Percentiles rank a stretch among this genome's conserved stretches.
Evolutionary conservation across 306 rosid genomes (phyloP).

Genomic region (Cicer pinnatifidum): DNA sequence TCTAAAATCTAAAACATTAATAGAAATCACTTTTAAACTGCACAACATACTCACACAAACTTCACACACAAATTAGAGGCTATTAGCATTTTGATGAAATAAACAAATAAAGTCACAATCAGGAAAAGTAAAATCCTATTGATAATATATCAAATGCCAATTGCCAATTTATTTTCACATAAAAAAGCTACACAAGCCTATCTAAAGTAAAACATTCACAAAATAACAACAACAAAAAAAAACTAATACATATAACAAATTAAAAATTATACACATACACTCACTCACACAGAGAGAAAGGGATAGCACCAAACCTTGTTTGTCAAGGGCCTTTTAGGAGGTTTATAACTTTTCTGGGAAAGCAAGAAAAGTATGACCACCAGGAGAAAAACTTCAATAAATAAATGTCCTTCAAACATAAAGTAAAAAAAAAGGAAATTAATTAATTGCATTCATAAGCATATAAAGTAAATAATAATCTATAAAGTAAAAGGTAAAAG

Average conservation of each 20-base stretch:
- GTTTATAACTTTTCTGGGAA: slow-evolving; percentile 96
- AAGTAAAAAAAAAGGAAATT: background rate
- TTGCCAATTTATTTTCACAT: slow-evolving; percentile 12
- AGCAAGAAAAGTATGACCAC: slow-evolving; percentile 85
- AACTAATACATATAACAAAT: background rate
- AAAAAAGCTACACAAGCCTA: background rate
- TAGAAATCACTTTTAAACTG: background rate
- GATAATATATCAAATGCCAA: slow-evolving; percentile 14
- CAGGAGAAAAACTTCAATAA: slow-evolving; percentile 78
- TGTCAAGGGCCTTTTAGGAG: slow-evolving; percentile 90
- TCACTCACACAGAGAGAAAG: background rate
- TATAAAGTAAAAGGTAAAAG: background rate
- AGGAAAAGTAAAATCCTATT: background rate
- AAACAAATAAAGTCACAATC: slow-evolving; percentile 22
- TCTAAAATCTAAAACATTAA: slow-evolving; percentile 32
- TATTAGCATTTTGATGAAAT: slow-evolving; percentile 25
- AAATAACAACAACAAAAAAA: slow-evolving; percentile 11
- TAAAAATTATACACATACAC: background rate
- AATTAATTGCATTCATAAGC: slow-evolving; percentile 7
- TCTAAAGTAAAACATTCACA: slow-evolving; percentile 12
- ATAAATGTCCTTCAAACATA: slow-evolving; percentile 75
- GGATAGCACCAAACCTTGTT: slow-evolving; percentile 66
- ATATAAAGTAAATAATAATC: background rate
- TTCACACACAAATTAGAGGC: background rate
- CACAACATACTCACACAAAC: slow-evolving; percentile 18